Evolutionary conservation across 202 grass and related monocot genomes (phyloP).

Genomic region (Schoenoplectus tabernaemontani): DNA sequence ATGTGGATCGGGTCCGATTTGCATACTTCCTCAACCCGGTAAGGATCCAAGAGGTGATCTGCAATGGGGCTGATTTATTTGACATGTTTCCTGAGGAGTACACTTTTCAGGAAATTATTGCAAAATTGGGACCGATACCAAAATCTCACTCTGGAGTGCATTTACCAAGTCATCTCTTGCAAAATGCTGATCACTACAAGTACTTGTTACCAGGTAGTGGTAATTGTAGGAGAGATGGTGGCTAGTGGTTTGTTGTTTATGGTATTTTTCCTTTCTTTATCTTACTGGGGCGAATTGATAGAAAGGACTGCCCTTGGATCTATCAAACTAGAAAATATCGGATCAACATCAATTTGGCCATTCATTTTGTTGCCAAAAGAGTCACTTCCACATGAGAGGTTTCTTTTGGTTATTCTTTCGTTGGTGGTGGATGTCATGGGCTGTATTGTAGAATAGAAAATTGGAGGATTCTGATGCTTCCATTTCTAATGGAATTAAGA

Average conservation of each 20-base stretch:
- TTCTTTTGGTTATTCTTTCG: slow-evolving; percentile 19
- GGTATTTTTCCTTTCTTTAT: not conserved
- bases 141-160: slow-evolving; percentile 73
- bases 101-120: slow-evolving; percentile 93
- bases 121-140: slow-evolving; percentile 75
- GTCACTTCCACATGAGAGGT: slow-evolving; percentile 9
- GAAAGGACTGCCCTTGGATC: not conserved
- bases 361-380: slow-evolving; percentile 15
- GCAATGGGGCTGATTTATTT: slow-evolving; percentile 85
- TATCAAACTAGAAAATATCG: slow-evolving; percentile 7
- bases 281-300: slow-evolving; percentile 7
- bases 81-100: slow-evolving; percentile 99
- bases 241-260: slow-evolving; percentile 35
- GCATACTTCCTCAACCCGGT: slow-evolving; percentile 70
- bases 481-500: slow-evolving; percentile 1
- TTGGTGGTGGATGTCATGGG: slow-evolving; percentile 10
- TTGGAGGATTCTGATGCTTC: slow-evolving; percentile 13
- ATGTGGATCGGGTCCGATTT: slow-evolving; percentile 82
- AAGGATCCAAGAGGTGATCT: slow-evolving; percentile 97
- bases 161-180: slow-evolving; percentile 69
- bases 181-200: slow-evolving; percentile 49
- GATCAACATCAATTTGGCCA: slow-evolving; percentile 12
- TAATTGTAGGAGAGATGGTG: slow-evolving; percentile 82
- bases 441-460: slow-evolving; percentile 14
- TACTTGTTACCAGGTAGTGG: slow-evolving; percentile 88